phyloP scores from a whole-genome alignment of 768 basidiomycete species.

The Amanita muscaria region DNA sequence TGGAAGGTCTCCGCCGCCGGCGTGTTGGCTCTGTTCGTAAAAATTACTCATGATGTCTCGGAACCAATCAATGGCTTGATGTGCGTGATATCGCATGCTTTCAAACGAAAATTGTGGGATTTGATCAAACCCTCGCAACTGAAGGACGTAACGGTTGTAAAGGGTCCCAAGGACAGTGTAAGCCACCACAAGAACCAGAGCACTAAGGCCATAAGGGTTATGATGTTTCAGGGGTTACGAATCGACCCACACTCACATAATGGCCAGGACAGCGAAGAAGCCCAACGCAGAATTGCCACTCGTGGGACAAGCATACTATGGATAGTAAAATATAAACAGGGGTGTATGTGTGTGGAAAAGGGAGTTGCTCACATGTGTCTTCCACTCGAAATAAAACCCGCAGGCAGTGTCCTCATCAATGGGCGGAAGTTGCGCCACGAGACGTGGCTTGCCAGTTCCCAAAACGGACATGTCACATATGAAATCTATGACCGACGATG shows the following conservation, averaged over 20 bases:
- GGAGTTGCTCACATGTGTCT: constrained; percentile 50
- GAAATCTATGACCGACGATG: constrained; percentile 67
- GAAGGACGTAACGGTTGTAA: constrained; percentile 73
- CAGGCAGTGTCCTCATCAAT: constrained; percentile 58
- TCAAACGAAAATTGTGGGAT: constrained; percentile 58
- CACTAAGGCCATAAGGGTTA: constrained; percentile 25
- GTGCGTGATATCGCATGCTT: constrained; percentile 39
- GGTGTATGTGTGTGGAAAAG: background rate
- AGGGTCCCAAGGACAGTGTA: constrained; percentile 64
- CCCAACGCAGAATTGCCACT: constrained; percentile 43
- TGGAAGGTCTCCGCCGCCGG: constrained; percentile 12
- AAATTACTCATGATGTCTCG: constrained; percentile 25
- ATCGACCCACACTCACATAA: constrained; percentile 39
- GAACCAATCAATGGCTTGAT: constrained; percentile 35
- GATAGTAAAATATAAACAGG: constrained; percentile 1
- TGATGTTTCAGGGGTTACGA: background rate
- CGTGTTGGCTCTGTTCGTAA: constrained; percentile 17
- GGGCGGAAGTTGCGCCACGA: constrained; percentile 64
- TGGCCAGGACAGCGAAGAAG: constrained; percentile 44
- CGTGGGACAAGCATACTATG: constrained; percentile 65
- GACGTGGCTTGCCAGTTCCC: constrained; percentile 40
- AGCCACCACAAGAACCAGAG: constrained; percentile 45
- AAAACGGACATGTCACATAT: constrained; percentile 64
- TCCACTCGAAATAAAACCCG: constrained; percentile 78
- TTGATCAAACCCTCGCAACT: constrained; percentile 62